Base-by-base conservation (phyloP, 441 rosid species). In the Erysimum cheiri region DNA sequence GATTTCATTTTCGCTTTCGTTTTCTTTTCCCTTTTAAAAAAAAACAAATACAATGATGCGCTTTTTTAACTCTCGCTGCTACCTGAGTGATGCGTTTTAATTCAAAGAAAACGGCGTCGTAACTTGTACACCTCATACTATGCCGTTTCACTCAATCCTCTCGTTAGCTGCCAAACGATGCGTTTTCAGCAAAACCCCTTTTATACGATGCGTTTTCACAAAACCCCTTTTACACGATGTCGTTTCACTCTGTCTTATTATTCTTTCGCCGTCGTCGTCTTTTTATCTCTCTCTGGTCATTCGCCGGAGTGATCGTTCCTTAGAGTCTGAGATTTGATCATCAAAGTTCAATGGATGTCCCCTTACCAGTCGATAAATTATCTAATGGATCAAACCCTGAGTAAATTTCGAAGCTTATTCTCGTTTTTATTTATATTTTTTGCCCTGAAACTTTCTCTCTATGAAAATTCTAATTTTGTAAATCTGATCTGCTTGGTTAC, bases 291-390 rank as follows among this genome's bases (percentile, higher is more conserved):
- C 19, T 12, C 41, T 39, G 35, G 13, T 52, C 57, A 41, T 44
- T 43, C 52, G 39, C 69, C 69, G 66, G 65, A 17, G 54, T 62
- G 55, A 69, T 69, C 70, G 22, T 64, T 29, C n/a, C n/a, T n/a
- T n/a, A 47, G 13, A 15, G 74, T 15, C 48, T 32, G 6, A 47
- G 49, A 56, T 70, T 57, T 52, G 52, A 49, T 52, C 37, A 47
- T 28, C 22, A 17, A 10, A n/a, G 40, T 29, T 48, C 68, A 33
- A 85, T 84, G 93, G 89, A 84, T 39, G 60, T 77, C 50, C 63
- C 83, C 12, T 73, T 88, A 71, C 89, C 93, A 43, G 56, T 56
- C 46, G 85, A 84, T 39, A 85, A 88, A 40, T 24, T 84, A 44
- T 85, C 84, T 24, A 12, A 31, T 35, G 69, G 28, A 69, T 75